Evolutionary conservation across 73 alveolate species (phyloP).

Genomic region (Tetrahymena thermophila): DNA sequence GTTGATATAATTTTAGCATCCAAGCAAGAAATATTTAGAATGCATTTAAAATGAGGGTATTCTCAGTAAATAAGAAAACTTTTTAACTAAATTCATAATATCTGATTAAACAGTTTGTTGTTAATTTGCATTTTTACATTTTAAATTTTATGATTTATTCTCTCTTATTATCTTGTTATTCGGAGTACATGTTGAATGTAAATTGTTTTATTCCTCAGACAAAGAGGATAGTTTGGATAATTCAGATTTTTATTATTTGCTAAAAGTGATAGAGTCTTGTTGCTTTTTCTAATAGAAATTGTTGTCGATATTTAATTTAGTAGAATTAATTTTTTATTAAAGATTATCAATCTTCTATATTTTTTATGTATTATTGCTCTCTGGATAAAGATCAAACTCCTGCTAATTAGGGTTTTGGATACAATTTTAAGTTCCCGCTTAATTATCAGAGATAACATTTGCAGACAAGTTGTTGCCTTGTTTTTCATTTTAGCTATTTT

Average conservation of each 20-base stretch:
- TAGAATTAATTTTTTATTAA: neutral
- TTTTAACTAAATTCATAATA: neutral
- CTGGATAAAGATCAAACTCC: too few species aligned
- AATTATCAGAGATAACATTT: neutral
- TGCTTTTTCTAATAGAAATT: too few species aligned
- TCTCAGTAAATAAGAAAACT: too few species aligned
- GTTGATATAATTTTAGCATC: too few species aligned
- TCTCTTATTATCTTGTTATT: neutral
- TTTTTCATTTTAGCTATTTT: too few species aligned
- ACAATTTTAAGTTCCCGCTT: neutral
- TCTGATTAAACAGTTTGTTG: too few species aligned
- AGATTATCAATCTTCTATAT: neutral
- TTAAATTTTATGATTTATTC: too few species aligned
- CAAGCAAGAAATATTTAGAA: neutral
- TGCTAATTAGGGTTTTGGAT: too few species aligned
- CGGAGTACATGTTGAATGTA: neutral
- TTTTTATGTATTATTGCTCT: too few species aligned
- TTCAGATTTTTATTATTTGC: neutral
- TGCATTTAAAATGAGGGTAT: neutral
- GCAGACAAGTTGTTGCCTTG: neutral
- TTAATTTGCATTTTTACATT: too few species aligned
- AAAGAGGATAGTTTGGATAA: neutral
- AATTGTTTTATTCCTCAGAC: neutral
- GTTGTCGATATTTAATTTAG: neutral
- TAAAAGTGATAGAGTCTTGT: neutral